These are phyloP conservation scores for Tolypocladium tropicale DNA, from an alignment of 2,329 filamentous ascomycete genomes.

Conservation along the genomic window DNA sequence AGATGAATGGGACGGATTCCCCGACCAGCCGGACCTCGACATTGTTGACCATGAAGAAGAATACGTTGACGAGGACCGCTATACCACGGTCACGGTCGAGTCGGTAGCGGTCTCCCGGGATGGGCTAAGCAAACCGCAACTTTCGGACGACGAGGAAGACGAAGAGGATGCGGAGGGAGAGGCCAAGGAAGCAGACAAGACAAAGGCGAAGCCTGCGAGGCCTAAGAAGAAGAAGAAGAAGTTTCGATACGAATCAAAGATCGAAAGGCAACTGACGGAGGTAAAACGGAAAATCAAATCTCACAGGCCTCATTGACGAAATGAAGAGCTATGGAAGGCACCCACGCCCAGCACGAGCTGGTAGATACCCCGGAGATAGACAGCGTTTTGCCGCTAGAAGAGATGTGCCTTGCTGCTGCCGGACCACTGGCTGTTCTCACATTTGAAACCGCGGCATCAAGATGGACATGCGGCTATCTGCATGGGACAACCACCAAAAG, in stretches of 20 bases:
- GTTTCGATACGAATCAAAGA: conserved; percentile 86
- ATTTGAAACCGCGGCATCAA: conserved; percentile 13
- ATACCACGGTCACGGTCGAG: conserved; percentile 90
- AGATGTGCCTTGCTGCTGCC: conserved; percentile 20
- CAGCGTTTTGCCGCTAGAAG: conserved; percentile 17
- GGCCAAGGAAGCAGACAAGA: conserved; percentile 16
- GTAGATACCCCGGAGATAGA: conserved; percentile 21
- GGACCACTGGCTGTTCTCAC: conserved; percentile 16
- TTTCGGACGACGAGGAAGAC: conserved; percentile 26
- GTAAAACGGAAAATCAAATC: conserved; percentile 60
- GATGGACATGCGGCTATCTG: conserved; percentile 7
- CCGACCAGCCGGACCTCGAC: conserved; percentile 35
- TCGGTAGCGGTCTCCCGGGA: conserved; percentile 71
- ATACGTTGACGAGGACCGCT: conserved; percentile 93
- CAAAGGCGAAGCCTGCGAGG: conserved; percentile 19
- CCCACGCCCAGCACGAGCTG: not conserved
- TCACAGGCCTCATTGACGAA: not conserved
- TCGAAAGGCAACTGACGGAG: conserved; percentile 65
- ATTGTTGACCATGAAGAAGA: conserved; percentile 77
- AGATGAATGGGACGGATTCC: conserved; percentile 57
- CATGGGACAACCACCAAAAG: not conserved
- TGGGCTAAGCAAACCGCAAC: conserved; percentile 49
- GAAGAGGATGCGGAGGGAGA: conserved; percentile 21
- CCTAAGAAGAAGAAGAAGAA: conserved; percentile 79
- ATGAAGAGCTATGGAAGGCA: not conserved